Evolutionary conservation across 768 basidiomycete species (phyloP).

Genomic region (Leccinum olivaceopallidum): DNA sequence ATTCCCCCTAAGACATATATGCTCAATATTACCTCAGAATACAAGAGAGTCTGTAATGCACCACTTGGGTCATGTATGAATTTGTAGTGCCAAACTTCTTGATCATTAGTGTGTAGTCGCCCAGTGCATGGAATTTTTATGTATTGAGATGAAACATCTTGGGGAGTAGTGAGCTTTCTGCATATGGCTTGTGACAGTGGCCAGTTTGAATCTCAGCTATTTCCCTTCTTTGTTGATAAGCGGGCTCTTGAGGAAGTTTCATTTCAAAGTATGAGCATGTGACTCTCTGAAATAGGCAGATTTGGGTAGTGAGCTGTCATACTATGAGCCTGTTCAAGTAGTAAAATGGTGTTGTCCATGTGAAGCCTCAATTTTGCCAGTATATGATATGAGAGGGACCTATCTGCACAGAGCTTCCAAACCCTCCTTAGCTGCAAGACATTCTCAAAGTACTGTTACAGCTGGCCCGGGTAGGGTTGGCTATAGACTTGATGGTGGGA

Average conservation of each 20-base stretch:
- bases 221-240: conserved; percentile 6
- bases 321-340: neutral
- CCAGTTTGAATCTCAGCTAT: neutral
- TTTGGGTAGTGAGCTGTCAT: neutral
- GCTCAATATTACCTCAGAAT: neutral
- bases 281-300: neutral
- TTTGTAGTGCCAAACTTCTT: conserved; percentile 31
- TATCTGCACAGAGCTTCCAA: neutral
- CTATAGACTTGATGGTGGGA: too few relatives aligned
- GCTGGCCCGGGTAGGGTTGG: too few relatives aligned
- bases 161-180: neutral
- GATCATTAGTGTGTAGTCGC: conserved; percentile 33
- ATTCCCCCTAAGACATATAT: neutral
- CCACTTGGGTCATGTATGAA: conserved; percentile 22
- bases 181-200: neutral
- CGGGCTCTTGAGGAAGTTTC: neutral
- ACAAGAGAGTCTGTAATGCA: conserved; percentile 15
- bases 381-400: conserved; percentile 2
- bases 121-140: conserved; percentile 38
- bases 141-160: conserved; percentile 33
- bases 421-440: conserved; percentile 35
- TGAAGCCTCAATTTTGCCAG: neutral
- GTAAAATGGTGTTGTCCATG: neutral
- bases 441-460: conserved; percentile 35
- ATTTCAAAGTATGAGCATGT: neutral